Base-by-base conservation (phyloP, 768 basidiomycete species). In the Boletus rubroflammeus region DNA sequence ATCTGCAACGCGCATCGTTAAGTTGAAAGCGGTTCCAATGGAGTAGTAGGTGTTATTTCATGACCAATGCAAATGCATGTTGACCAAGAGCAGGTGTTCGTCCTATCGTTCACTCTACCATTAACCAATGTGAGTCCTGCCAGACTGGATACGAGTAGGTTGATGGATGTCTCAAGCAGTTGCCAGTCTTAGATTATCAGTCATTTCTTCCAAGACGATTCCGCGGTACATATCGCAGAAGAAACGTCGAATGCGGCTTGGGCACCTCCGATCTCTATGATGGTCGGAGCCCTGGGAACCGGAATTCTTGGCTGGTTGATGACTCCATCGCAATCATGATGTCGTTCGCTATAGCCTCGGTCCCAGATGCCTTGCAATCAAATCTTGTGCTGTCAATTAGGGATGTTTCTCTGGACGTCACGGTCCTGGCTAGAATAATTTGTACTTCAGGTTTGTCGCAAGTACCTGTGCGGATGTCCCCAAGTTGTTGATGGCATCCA, bases 401-500 rank as follows among this genome's bases (percentile, higher is more conserved):
- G 5, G 72, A 77, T 57, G 67, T 78, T 25, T 73, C 4, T 53
- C 54, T 77, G 29, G 57, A 70, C 53, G 65, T n/a, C n/a, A n/a
- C n/a, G n/a, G n/a, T 72, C 26, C 57, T 76, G 2, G 76, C 75
- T 5, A 73, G 72, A 61, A 67, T 56, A 5, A 64, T 67, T 79
- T 32, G 60, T 76, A 21, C 75, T 78, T 5, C 78, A 76, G 73
- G 78, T 72, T 32, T 42, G 69, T 57, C 21, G 19, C 35, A n/a
- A 78, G 73, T 77, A 67, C 53, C 63, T 76, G 26, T 75, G 72
- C 2, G 76, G 76, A 34, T 77, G 76, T 9, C 76, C 78, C 10
- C 78, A 80, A 58, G 69, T 65, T 48, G 69, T 79, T 25, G 77
- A 78, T 57, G 77, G 75, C n/a, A 21, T 77, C 78, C 15, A 72